phyloP scores from a whole-genome alignment of 768 basidiomycete genomes.

The Xerocomellus intermedius region DNA sequence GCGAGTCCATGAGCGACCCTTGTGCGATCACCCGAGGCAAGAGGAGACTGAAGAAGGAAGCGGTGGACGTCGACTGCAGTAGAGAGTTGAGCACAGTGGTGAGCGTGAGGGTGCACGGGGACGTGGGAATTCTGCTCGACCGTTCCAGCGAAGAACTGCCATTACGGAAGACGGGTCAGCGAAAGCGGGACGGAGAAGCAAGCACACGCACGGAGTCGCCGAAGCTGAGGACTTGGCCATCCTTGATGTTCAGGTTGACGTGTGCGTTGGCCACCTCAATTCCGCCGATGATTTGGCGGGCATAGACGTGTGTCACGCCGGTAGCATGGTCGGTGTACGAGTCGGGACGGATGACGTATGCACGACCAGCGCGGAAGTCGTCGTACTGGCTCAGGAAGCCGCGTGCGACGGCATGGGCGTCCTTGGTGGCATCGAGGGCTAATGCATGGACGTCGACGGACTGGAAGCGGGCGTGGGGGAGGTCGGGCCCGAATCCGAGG shows the following conservation, averaged over 20 bases:
- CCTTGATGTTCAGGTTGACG: constrained; percentile 89
- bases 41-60: constrained; percentile 27
- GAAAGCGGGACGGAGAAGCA: not conserved
- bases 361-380: constrained; percentile 33
- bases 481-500: constrained; percentile 82
- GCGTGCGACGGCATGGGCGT: constrained; percentile 62
- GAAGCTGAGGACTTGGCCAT: constrained; percentile 79
- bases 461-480: constrained; percentile 68
- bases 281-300: constrained; percentile 80
- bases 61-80: constrained; percentile 33
- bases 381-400: constrained; percentile 51
- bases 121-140: constrained; percentile 30
- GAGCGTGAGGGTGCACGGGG: constrained; percentile 47
- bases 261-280: constrained; percentile 89
- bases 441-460: constrained; percentile 41
- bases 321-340: constrained; percentile 86
- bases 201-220: constrained; percentile 72
- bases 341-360: constrained; percentile 69
- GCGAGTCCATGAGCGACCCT: constrained; percentile 17
- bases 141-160: constrained; percentile 74
- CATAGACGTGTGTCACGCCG: constrained; percentile 87
- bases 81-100: constrained; percentile 49
- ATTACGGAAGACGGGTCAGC: constrained; percentile 7
- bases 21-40: constrained; percentile 6
- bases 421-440: constrained; percentile 38